Percentiles rank a stretch among this genome's conserved stretches.
Conservation (phyloP, 306 rosid species). For the Cucumis cinereus region DNA sequence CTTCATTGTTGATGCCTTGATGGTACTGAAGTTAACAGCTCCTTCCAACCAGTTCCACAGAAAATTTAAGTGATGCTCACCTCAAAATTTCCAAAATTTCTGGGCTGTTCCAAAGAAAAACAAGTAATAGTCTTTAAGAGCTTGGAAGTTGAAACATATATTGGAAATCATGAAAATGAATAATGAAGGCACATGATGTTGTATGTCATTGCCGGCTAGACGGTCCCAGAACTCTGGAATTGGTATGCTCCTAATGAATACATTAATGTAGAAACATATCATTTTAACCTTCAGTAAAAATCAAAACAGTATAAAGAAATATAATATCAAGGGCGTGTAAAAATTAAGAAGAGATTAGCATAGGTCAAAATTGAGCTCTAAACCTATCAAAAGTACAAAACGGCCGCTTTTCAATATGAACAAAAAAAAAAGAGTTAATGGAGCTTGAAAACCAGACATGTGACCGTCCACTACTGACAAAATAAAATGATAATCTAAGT, state of each 20-base stretch:
- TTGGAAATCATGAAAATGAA: neutral
- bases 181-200: neutral
- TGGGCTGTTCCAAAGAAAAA: neutral
- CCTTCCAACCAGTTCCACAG: slow-evolving; percentile 5
- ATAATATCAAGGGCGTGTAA: neutral
- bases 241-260: neutral
- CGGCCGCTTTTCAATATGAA: neutral
- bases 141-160: neutral
- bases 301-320: neutral
- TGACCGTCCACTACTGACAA: neutral
- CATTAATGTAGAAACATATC: neutral
- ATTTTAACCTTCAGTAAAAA: neutral
- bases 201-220: neutral
- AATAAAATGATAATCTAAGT: neutral
- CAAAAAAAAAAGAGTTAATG: neutral
- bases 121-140: neutral
- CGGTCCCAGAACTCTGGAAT: neutral
- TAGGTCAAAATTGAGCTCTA: neutral
- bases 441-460: neutral
- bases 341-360: neutral
- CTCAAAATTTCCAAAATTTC: neutral
- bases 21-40: slow-evolving; percentile 4
- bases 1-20: slow-evolving; percentile 47
- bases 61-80: slow-evolving; percentile 1
- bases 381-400: neutral